Evolutionary conservation across 257 asterid genomes (phyloP), one percentile per base, ranked within the genome.

Genomic region (Nicotiana sylvestris): DNA sequence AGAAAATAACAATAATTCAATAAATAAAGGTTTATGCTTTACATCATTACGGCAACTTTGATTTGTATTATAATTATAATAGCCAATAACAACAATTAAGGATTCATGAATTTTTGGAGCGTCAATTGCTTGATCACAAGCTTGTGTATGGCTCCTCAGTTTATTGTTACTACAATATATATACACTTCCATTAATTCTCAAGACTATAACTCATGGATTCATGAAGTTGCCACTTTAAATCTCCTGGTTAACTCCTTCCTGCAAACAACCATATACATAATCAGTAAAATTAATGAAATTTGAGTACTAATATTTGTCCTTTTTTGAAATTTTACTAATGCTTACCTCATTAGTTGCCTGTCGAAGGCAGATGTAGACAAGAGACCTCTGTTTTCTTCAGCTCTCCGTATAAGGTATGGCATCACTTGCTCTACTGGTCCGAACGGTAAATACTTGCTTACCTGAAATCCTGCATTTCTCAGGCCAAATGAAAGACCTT

Each of bases 371-470:
- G 99, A 89, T 32, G 95, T 76, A 57, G 97, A 83, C 25, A 96
- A 82, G 5, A 96, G 80, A 0, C 98, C 98, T 77, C 93, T 88
- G 90, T 96, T 96, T 84, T 96, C 99, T 77, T 96, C 99, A 9
- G 98, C 99, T 89, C 99, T 88, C 78, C 98, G 81, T 16, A 96
- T 68, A 33, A 96, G 97, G 86, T 96, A 96, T 0, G 98, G 98
- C 83, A 94, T 96, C 13, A 96, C 89, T 77, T 93, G 93, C 25
- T 91, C 98, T 1, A 94, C 92, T 0, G 97, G 98, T 9, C 99
- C 99, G 80, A 90, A 96, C 4, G 98, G 98, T 86, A 92, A 61
- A 57, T 96, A 96, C 58, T 95, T 95, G 84, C 97, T 93, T 0
- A 95, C 98, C 6, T 89, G 85, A 62, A 90, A 92, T 15, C 99